These are phyloP conservation scores for Endogone sp. DNA, from an alignment of 192 early-diverging fungal genomes.

Conservation along the genomic window DNA sequence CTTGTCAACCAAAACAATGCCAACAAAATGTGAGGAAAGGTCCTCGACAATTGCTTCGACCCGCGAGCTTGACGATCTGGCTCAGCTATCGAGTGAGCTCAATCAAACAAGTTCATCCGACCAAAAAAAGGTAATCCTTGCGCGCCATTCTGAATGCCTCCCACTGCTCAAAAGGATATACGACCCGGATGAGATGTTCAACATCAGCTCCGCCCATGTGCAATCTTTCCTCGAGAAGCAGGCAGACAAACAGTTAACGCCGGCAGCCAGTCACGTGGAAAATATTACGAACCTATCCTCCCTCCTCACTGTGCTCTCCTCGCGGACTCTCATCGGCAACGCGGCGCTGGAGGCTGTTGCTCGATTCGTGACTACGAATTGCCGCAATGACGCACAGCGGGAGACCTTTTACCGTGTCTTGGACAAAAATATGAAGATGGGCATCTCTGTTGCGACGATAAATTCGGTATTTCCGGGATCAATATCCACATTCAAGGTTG, in stretches of 20 bases:
- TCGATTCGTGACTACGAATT: slow-evolving; percentile 8
- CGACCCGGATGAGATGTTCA: background rate
- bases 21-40: no score
- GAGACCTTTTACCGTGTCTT: slow-evolving; percentile 26
- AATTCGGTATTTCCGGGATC: slow-evolving; percentile 11
- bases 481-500: slow-evolving; percentile 12
- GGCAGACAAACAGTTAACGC: background rate
- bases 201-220: background rate
- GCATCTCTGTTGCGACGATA: slow-evolving; percentile 14
- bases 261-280: background rate
- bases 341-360: slow-evolving; percentile 8
- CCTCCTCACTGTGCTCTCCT: slow-evolving; percentile 15
- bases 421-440: slow-evolving; percentile 31
- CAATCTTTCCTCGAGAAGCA: background rate
- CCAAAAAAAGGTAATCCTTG: background rate
- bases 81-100: background rate
- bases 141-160: background rate
- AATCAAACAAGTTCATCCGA: background rate
- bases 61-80: background rate
- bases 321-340: slow-evolving; percentile 18
- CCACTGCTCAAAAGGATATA: background rate
- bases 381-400: slow-evolving; percentile 8
- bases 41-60: background rate
- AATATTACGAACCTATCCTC: background rate
- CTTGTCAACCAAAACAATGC: no score